A percentile compares a stretch with the other conserved stretches of the same genome.
Conservation (phyloP, 768 basidiomycete genomes). For the Lanmaoa rubissima region DNA sequence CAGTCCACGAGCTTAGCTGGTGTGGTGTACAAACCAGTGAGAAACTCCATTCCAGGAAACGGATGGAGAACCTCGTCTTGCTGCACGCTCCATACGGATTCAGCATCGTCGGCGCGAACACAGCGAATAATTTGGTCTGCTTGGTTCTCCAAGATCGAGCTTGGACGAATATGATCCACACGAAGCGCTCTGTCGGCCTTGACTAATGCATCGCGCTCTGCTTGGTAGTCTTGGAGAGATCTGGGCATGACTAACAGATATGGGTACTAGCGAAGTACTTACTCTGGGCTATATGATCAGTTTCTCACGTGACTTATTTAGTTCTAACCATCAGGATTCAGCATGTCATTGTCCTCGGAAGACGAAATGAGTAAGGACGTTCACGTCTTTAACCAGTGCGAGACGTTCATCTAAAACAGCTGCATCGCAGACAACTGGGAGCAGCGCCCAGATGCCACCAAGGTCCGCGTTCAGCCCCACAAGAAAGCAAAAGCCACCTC, state of each 20-base stretch:
- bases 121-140: slow-evolving; percentile 58
- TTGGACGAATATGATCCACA: slow-evolving; percentile 39
- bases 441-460: slow-evolving; percentile 8
- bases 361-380: slow-evolving; percentile 31
- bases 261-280: too few species aligned
- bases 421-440: slow-evolving; percentile 24
- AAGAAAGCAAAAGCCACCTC: slow-evolving; percentile 19
- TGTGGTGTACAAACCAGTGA: slow-evolving; percentile 50
- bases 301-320: slow-evolving; percentile 10
- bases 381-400: background rate
- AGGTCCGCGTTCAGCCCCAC: slow-evolving; percentile 16
- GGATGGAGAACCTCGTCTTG: slow-evolving; percentile 54
- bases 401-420: slow-evolving; percentile 27
- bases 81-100: slow-evolving; percentile 57
- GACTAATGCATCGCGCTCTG: slow-evolving; percentile 32
- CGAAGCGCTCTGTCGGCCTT: slow-evolving; percentile 48
- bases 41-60: slow-evolving; percentile 78
- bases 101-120: slow-evolving; percentile 54
- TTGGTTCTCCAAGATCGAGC: slow-evolving; percentile 39
- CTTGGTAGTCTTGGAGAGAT: slow-evolving; percentile 20
- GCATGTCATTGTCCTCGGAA: slow-evolving; percentile 36
- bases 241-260: background rate
- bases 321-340: slow-evolving; percentile 13
- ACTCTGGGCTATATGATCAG: background rate
- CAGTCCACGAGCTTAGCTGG: background rate